phyloP scores from a whole-genome alignment of 2,329 filamentous ascomycete species.

The Endothia cerciana region DNA sequence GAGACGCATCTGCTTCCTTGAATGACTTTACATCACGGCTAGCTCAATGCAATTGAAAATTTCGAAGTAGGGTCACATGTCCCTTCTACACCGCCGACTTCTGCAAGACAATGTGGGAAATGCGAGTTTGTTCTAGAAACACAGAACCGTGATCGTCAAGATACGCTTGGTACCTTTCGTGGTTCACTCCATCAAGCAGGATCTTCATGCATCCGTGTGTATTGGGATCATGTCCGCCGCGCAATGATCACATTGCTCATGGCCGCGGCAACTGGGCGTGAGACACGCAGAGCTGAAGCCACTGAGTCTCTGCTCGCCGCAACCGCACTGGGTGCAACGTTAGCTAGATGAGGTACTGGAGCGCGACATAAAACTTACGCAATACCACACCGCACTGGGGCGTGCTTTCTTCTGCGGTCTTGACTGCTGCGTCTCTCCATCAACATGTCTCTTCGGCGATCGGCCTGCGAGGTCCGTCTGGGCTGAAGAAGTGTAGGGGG shows the following conservation, averaged over 20 bases:
- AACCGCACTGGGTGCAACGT: conserved; percentile 21
- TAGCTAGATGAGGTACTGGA: conserved; percentile 5
- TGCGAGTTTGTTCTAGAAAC: background rate
- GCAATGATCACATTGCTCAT: conserved; percentile 22
- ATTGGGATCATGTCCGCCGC: conserved; percentile 3
- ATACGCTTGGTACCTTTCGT: background rate
- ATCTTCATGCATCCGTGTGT: conserved; percentile 4
- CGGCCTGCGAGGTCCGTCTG: background rate
- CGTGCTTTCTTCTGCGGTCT: conserved; percentile 11
- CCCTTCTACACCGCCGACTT: background rate
- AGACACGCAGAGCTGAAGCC: conserved; percentile 20
- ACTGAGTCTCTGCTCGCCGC: conserved; percentile 19
- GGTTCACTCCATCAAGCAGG: background rate
- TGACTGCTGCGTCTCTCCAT: conserved; percentile 5
- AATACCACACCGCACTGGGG: conserved; percentile 24
- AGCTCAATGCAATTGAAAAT: background rate
- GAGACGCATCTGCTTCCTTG: background rate
- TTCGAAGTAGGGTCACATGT: background rate
- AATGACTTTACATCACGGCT: background rate
- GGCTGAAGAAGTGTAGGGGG: conserved; percentile 1
- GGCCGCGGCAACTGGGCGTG: conserved; percentile 19
- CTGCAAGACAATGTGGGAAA: background rate
- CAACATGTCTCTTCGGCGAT: conserved; percentile 11
- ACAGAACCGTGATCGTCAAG: background rate
- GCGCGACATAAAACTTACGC: conserved; percentile 16